Percentiles rank a stretch among this genome's conserved stretches.
Conservation (phyloP, 495 filamentous ascomycete genomes). For the Hyaloscypha finlandica region DNA sequence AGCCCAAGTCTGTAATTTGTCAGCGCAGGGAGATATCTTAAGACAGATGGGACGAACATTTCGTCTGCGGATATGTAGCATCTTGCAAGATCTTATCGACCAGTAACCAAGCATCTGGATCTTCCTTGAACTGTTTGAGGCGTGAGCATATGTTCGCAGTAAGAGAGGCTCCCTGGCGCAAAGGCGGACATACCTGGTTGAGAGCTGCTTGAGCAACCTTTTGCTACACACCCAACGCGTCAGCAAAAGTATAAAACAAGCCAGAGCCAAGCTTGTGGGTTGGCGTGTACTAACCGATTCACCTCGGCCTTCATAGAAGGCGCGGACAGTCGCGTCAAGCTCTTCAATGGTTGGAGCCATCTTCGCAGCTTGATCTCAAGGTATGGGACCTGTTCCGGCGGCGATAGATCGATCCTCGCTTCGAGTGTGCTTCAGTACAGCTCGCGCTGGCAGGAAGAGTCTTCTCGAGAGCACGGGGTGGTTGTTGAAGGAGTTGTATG, state of each 20-base stretch:
- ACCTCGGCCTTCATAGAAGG: conserved; percentile 95
- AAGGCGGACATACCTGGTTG: conserved; percentile 73
- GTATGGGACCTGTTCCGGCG: conserved; percentile 20
- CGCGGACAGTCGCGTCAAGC: conserved; percentile 91
- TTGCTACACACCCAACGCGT: conserved; percentile 63
- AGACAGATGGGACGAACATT: conserved; percentile 64
- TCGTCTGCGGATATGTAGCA: conserved; percentile 90
- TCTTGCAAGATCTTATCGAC: conserved; percentile 94
- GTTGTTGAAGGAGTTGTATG: conserved; percentile 11
- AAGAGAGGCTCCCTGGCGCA: conserved; percentile 11
- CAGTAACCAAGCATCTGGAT: conserved; percentile 94
- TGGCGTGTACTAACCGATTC: conserved; percentile 66
- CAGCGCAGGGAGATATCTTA: conserved; percentile 39
- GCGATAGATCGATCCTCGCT: conserved; percentile 18
- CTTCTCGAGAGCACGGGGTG: conserved; percentile 10
- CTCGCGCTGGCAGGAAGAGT: conserved; percentile 25
- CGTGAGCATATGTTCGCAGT: conserved; percentile 32
- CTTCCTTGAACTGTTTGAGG: conserved; percentile 87
- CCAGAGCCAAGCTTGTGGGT: background rate
- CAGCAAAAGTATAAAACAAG: conserved; percentile 11
- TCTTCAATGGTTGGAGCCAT: conserved; percentile 76
- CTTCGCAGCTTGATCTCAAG: conserved; percentile 26
- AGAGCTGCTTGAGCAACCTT: conserved; percentile 92
- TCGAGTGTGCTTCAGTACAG: conserved; percentile 19
- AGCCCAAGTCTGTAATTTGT: conserved; percentile 72